Base-by-base conservation (phyloP, 441 rosid genomes). In the Eutrema salsugineum region DNA sequence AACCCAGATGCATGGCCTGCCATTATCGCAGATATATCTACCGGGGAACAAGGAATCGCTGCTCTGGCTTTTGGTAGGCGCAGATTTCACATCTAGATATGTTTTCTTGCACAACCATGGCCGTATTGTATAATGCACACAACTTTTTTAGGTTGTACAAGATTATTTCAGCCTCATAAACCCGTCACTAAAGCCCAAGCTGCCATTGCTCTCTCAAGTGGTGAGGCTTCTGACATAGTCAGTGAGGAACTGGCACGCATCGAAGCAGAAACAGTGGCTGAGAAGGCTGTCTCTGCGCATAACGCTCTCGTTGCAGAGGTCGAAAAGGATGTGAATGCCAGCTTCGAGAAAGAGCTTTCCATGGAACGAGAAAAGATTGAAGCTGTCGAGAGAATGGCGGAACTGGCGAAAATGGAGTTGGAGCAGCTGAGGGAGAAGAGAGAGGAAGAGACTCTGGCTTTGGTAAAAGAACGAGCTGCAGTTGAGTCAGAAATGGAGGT, bases 181-280 rank as follows among this genome's bases (percentile, higher is more conserved):
- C 98, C 99, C 1, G 97, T 93, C 69, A 95, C 99, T 43, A 95
- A 93, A 73, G 95, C 91, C 63, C 99, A 95, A 81, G 97, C 94
- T 62, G 97, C 99, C 30, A 82, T 91, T 71, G 97, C 98, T 77
- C 92, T 95, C 76, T 91, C 98, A 19, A 86, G 81, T 72, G 96
- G 98, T 38, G 99, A 95, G 79, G 95, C 92, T 70, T 81, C 96
- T 27, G 98, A 89, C 1, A 42, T 80, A 50, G 97, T 93, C 32
- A 86, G 78, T 20, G 99, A 95, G 82, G 99, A 95, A 78, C 85
- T 95, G 68, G 88, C 96, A 38, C 98, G 96, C 15, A 89, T 93
- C 4, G 99, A 93, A 81, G 99, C 99, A 68, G 99, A 95, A 79
- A 82, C 96, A 42, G 76, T 91, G 78, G 99, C 99, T 27, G 99